These are phyloP conservation scores for Talinum fruticosum DNA, from an alignment of 148 eudicot species.

Conservation along the genomic window DNA sequence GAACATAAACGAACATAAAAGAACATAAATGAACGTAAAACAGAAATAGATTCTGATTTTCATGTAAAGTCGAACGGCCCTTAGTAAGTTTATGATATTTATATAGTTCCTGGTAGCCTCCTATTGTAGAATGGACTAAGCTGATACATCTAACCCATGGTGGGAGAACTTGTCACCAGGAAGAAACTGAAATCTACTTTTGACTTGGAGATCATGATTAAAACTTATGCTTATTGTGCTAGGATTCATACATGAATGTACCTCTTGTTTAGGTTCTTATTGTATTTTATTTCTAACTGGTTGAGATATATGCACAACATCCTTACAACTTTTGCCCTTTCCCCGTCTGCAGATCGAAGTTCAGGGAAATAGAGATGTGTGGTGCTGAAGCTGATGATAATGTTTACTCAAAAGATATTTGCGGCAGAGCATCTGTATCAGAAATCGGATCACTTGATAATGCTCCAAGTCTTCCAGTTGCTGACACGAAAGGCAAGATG, in stretches of 20 bases:
- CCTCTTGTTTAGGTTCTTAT: background rate
- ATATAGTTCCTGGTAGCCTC: too few species aligned
- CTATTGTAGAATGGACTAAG: background rate
- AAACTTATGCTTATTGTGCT: background rate
- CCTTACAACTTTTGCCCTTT: background rate
- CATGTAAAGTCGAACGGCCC: too few species aligned
- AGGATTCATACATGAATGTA: background rate
- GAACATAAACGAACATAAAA: too few species aligned
- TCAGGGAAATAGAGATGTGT: slow-evolving; percentile 4
- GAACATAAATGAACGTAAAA: too few species aligned
- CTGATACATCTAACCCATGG: background rate
- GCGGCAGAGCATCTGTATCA: background rate
- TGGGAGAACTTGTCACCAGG: background rate
- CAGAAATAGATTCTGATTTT: too few species aligned
- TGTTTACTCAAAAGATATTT: background rate
- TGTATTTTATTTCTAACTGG: background rate
- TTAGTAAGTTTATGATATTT: too few species aligned
- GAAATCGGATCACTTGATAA: background rate
- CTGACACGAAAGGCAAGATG: background rate
- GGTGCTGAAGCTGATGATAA: background rate
- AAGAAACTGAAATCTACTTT: background rate
- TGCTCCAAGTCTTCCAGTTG: background rate
- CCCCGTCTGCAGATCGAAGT: background rate
- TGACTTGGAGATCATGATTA: background rate
- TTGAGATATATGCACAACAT: slow-evolving; percentile 4